Conservation (phyloP, 257 asterid species). For the Jaltomata sinuosa region DNA sequence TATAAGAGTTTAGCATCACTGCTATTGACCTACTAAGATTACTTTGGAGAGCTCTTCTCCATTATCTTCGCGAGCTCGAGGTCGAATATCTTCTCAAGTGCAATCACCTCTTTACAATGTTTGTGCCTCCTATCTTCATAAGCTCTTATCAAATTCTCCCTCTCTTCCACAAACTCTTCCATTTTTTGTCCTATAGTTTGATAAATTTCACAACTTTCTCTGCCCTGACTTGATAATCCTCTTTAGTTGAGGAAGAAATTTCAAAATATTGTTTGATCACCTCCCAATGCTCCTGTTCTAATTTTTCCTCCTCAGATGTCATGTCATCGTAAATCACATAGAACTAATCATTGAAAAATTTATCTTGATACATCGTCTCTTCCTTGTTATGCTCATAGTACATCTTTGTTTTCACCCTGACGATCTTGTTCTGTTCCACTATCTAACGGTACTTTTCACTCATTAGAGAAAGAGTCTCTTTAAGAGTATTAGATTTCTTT, state of each 20-base stretch:
- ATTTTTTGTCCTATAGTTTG: no score
- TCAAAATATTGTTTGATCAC: no score
- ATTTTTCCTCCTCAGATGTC: conserved; percentile 34
- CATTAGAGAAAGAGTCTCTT: no score
- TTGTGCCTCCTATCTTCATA: no score
- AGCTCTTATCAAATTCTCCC: no score
- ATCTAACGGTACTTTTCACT: not conserved
- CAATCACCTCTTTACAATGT: no score
- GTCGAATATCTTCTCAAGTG: not conserved
- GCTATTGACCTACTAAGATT: not conserved
- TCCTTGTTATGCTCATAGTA: conserved; percentile 53
- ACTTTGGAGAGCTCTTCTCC: not conserved
- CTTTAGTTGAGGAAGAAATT: no score
- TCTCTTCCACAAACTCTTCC: no score
- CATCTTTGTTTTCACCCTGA: conserved; percentile 34
- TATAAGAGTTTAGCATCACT: not conserved
- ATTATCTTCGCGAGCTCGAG: not conserved
- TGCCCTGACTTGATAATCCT: no score
- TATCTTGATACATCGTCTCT: conserved; percentile 66
- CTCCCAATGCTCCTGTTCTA: no score
- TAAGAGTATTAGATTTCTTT: no score
- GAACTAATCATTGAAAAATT: conserved; percentile 36
- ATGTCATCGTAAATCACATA: conserved; percentile 30
- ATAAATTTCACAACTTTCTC: no score
- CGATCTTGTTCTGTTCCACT: conserved; percentile 23